Evolutionary conservation across 1,284 basidiomycete genomes (phyloP).

Genomic region (Phylloboletellus chloephorus): DNA sequence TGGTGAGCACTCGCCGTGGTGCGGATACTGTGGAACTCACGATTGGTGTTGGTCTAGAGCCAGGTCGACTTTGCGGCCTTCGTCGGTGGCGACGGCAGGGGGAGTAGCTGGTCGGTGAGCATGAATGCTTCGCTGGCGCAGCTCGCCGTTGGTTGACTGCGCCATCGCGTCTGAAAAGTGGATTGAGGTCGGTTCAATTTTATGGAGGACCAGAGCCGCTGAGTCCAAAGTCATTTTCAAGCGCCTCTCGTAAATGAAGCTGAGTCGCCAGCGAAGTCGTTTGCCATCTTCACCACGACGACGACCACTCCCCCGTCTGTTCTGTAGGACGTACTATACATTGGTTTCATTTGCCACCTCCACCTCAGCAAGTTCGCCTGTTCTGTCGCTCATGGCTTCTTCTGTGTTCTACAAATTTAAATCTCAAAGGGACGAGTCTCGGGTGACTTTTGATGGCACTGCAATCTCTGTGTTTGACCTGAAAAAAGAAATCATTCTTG

Average conservation of each 20-base stretch:
- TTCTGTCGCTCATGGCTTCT: slow-evolving; percentile 63
- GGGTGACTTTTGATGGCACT: slow-evolving; percentile 96
- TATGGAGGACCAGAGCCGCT: slow-evolving; percentile 12
- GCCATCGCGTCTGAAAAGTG: slow-evolving; percentile 20
- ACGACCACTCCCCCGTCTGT: slow-evolving; percentile 14
- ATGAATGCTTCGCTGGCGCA: slow-evolving; percentile 29
- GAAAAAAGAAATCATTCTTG: slow-evolving; percentile 96
- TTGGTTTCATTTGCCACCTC: slow-evolving; percentile 19
- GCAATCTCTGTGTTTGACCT: slow-evolving; percentile 98
- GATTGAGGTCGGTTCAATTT: slow-evolving; percentile 11
- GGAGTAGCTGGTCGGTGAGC: background rate
- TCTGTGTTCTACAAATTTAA: slow-evolving; percentile 99
- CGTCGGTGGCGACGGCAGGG: slow-evolving; percentile 23
- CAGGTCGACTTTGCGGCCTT: slow-evolving; percentile 42
- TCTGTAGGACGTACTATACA: slow-evolving; percentile 23
- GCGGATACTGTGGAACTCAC: slow-evolving; percentile 38
- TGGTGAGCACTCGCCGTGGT: slow-evolving; percentile 12
- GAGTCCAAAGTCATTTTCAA: slow-evolving; percentile 12
- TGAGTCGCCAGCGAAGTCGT: too few species aligned
- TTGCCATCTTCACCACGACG: slow-evolving; percentile 15
- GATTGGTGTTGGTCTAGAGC: slow-evolving; percentile 70
- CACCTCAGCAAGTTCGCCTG: slow-evolving; percentile 11
- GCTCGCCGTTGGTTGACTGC: slow-evolving; percentile 15
- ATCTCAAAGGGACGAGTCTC: slow-evolving; percentile 90
- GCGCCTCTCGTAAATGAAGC: slow-evolving; percentile 22